Percentiles rank a stretch among this genome's conserved stretches.
Evolutionary conservation across 192 early-diverging fungal genomes (phyloP).

Genomic region (Bifiguratus adelaidae): DNA sequence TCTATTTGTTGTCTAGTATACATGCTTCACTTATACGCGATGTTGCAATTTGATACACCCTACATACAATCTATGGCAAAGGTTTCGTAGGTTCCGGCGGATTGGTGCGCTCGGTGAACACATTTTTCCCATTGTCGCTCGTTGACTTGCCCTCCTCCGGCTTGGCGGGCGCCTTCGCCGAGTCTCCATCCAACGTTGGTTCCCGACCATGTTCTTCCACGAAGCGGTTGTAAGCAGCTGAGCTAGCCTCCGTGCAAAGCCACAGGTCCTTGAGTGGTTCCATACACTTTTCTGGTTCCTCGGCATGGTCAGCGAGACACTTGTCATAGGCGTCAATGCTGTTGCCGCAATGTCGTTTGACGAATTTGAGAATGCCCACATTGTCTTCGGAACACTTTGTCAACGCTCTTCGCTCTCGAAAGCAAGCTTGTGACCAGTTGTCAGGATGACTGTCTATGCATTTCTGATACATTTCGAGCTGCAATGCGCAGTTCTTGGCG

Average conservation of each 20-base stretch:
- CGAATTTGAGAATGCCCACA: conserved; percentile 44
- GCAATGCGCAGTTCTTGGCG: conserved; percentile 42
- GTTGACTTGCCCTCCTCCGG: too few relatives aligned
- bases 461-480: conserved; percentile 39
- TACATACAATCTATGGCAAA: too few relatives aligned
- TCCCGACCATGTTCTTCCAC: too few relatives aligned
- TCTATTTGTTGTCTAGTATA: too few relatives aligned
- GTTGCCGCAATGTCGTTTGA: conserved; percentile 38
- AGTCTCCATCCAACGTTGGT: too few relatives aligned
- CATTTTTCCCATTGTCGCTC: too few relatives aligned
- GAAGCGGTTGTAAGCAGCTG: conserved; percentile 14
- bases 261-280: conserved; percentile 36
- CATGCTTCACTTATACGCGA: too few relatives aligned
- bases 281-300: conserved; percentile 35
- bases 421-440: conserved; percentile 40
- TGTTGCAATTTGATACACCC: too few relatives aligned
- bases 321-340: conserved; percentile 39
- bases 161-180: too few relatives aligned
- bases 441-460: conserved; percentile 41
- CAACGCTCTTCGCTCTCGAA: conserved; percentile 38
- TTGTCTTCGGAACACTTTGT: conserved; percentile 50
- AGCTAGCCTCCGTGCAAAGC: conserved; percentile 36
- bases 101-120: too few relatives aligned
- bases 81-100: too few relatives aligned
- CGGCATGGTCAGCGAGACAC: conserved; percentile 33